Conservation (phyloP, 257 asterid genomes). For the Solanum bulbocastanum region DNA sequence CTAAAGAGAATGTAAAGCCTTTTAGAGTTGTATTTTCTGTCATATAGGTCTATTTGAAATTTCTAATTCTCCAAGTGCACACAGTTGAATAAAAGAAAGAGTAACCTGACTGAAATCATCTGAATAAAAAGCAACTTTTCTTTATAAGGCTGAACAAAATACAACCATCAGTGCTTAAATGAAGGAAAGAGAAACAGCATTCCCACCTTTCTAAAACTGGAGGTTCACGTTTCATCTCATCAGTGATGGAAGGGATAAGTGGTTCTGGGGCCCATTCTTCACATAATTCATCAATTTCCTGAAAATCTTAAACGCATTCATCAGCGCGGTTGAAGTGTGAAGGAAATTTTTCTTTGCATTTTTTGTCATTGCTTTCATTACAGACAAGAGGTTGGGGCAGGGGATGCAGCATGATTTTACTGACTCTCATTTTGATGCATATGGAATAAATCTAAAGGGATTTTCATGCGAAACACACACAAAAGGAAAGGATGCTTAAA, state of each 20-base stretch:
- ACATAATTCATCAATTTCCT: constrained; percentile 96
- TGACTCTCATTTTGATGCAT: not conserved
- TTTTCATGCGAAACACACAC: not conserved
- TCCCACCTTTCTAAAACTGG: constrained; percentile 75
- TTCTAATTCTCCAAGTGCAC: not conserved
- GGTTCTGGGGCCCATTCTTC: constrained; percentile 93
- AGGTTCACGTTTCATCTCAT: constrained; percentile 66
- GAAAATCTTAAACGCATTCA: constrained; percentile 12
- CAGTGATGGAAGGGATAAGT: constrained; percentile 58
- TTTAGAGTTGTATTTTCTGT: not conserved
- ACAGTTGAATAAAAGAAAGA: not conserved
- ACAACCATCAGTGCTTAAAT: not conserved
- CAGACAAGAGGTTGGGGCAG: not conserved
- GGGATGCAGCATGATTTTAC: not conserved
- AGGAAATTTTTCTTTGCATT: not conserved
- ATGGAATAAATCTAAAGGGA: not conserved
- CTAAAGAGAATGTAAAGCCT: not conserved
- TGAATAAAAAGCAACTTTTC: not conserved
- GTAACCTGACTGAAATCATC: not conserved
- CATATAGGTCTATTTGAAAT: not conserved
- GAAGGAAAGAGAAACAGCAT: not conserved
- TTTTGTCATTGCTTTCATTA: not conserved
- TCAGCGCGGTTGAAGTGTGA: not conserved
- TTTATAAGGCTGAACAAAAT: not conserved
- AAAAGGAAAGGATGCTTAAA: not conserved